phyloP scores from a whole-genome alignment of 768 basidiomycete species.

The Tephrocybe sp. region DNA sequence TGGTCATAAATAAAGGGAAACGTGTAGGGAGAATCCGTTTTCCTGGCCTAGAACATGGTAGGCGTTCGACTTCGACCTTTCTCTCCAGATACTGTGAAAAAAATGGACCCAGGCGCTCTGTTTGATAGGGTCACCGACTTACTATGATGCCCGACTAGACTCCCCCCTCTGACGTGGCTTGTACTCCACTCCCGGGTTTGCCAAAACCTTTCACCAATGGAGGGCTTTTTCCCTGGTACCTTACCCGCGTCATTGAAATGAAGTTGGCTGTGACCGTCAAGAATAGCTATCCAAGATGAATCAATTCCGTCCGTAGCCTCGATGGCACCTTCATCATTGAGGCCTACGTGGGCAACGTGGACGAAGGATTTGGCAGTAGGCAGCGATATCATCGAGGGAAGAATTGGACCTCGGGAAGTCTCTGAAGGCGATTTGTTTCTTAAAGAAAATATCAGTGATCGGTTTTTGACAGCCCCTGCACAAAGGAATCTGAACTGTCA shows the following conservation, averaged over 20 bases:
- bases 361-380: conserved; percentile 61
- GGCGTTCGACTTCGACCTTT: too few species aligned
- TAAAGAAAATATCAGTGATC: conserved; percentile 30
- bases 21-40: too few species aligned
- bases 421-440: conserved; percentile 35
- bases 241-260: conserved; percentile 17
- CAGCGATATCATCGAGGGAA: conserved; percentile 49
- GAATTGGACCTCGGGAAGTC: conserved; percentile 25
- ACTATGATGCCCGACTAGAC: conserved; percentile 7
- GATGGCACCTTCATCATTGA: conserved; percentile 46
- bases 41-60: too few species aligned
- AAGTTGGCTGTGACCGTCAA: conserved; percentile 25
- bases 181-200: conserved; percentile 24
- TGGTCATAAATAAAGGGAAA: too few species aligned
- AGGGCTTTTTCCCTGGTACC: conserved; percentile 25
- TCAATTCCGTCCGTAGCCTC: conserved; percentile 55
- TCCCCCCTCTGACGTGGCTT: conserved; percentile 1
- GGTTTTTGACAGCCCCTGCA: conserved; percentile 23
- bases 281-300: conserved; percentile 46
- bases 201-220: conserved; percentile 33
- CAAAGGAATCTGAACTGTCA: conserved; percentile 3
- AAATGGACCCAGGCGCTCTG: too few species aligned
- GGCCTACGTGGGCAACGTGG: conserved; percentile 64
- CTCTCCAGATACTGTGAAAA: too few species aligned
- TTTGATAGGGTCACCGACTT: background rate